Evolutionary conservation across 2,329 filamentous ascomycete genomes (phyloP), one percentile per base, ranked within the genome.

Genomic region (Verticillium zaregamsianum): DNA sequence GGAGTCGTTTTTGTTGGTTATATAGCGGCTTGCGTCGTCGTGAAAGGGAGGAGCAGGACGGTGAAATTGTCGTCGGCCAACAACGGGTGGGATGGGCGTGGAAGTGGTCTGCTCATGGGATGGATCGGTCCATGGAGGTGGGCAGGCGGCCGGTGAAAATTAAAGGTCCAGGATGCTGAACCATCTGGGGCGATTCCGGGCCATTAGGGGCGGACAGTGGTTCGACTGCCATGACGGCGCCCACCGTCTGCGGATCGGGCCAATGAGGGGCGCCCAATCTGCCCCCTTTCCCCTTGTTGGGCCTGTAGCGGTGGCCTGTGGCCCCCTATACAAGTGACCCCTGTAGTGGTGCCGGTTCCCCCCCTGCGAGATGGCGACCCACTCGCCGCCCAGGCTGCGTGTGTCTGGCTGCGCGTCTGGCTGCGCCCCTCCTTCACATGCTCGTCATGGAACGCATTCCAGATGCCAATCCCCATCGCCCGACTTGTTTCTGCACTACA

Each of bases 101-200:
- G 45, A 40, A 40, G 56, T 58, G 57, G 57, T 49, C 57, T 58
- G 57, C 39, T 58, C 57, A 58, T 28, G 28, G 28, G 28, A 28
- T 28, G 28, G 28, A 28, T 58, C n/a, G 45, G 49, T 49, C 45
- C 23, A 49, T 49, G 45, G 28, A 49, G 45, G 45, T 49, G 45
- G 45, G 45, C 45, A 49, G 39, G 45, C 45, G 45, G 45, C 45
- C 20, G 20, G 45, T 23, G 45, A 49, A 49, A 49, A 49, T 49
- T 49, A 25, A 49, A 49, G 45, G 12, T 28, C 45, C 9, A 35
- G 33, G 33, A 49, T 5, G 28, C 28, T 28, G 45, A n/a, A 49
- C 45, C 45, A 23, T 49, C 45, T 49, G 45, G 45, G 45, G 17
- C 45, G n/a, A 49, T 49, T 49, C 45, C 45, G 8, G 45, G 45